phyloP scores from a whole-genome alignment of 176 grass and related monocot genomes.

The Juncus effusus region DNA sequence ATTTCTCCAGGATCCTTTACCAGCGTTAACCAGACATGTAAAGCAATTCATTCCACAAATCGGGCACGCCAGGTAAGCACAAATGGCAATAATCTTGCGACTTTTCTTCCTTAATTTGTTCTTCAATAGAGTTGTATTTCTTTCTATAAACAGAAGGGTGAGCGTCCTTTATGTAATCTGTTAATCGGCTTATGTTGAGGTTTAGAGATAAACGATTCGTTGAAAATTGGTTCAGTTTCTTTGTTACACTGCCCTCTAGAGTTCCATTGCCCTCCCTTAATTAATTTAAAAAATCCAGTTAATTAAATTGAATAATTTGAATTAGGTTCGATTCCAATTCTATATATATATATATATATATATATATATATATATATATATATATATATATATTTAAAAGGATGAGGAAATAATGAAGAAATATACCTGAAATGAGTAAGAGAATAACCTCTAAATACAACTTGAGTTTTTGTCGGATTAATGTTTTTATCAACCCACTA shows the following conservation, averaged over 20 bases:
- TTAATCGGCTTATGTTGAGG: no score
- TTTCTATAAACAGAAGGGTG: slow-evolving; percentile 15
- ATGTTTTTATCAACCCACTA: slow-evolving; percentile 77
- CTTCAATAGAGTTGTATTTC: slow-evolving; percentile 47
- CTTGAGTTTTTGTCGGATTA: slow-evolving; percentile 56
- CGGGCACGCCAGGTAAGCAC: slow-evolving; percentile 83
- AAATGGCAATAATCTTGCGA: slow-evolving; percentile 87
- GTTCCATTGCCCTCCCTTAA: slow-evolving; percentile 82
- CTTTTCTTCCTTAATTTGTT: slow-evolving; percentile 49
- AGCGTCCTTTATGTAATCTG: no score
- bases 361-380: no score
- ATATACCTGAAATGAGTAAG: slow-evolving; percentile 39
- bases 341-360: no score
- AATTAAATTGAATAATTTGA: no score
- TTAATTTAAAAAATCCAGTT: no score
- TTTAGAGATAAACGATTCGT: slow-evolving; percentile 40
- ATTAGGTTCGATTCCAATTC: no score
- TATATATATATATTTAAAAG: no score
- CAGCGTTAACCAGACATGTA: slow-evolving; percentile 60
- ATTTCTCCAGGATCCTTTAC: slow-evolving; percentile 62
- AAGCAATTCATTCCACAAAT: slow-evolving; percentile 78
- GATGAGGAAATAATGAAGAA: background rate
- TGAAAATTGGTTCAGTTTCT: slow-evolving; percentile 79
- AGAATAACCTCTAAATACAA: slow-evolving; percentile 85
- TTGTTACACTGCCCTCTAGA: slow-evolving; percentile 68